Percentiles rank a stretch among this genome's conserved stretches.
phyloP scores from a whole-genome alignment of 257 asterid genomes.

The Solanum boliviense region DNA sequence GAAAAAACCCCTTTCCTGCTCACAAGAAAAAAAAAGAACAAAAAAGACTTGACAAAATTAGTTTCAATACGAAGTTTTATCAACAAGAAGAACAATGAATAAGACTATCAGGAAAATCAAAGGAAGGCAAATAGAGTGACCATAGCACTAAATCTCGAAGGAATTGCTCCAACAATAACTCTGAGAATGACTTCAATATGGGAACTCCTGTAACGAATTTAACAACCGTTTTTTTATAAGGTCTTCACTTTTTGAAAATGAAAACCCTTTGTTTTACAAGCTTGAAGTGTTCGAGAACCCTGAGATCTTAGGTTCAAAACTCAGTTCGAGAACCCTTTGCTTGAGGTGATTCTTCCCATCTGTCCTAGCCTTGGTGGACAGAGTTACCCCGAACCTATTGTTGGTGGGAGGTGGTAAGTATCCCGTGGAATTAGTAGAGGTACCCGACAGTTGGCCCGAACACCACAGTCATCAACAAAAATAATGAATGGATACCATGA shows the following conservation, averaged over 20 bases:
- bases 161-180: not conserved
- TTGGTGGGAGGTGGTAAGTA: not conserved
- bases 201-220: not conserved
- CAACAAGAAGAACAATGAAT: not conserved
- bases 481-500: not conserved
- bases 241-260: not conserved
- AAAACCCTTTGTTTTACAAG: not conserved
- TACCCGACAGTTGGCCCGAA: not conserved
- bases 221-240: not conserved
- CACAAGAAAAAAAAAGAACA: slow-evolving; percentile 12
- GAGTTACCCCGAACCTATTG: not conserved
- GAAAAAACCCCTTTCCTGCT: slow-evolving; percentile 96
- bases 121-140: not conserved
- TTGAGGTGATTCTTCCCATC: not conserved
- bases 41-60: not conserved
- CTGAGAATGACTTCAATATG: not conserved
- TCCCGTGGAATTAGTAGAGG: not conserved
- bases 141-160: not conserved
- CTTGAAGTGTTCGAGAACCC: not conserved
- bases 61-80: not conserved
- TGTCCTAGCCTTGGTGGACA: not conserved
- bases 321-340: too few relatives aligned
- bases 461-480: not conserved
- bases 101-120: not conserved
- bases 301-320: not conserved